A percentile compares a stretch with the other conserved stretches of the same genome.
Conservation (phyloP, 345 rosid genomes). For the Lenwebbia sp. region DNA sequence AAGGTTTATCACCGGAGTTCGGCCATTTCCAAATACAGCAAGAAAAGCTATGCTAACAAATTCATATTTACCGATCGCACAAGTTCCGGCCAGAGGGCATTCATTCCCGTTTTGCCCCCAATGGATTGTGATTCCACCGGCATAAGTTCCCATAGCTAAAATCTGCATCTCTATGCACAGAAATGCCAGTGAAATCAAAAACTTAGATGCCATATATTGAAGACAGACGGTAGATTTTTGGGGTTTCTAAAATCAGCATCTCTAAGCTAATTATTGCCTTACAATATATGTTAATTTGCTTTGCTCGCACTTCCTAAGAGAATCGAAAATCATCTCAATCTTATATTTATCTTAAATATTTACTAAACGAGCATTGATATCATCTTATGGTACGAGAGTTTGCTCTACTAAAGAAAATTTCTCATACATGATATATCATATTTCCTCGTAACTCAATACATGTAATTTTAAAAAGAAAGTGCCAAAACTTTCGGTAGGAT, state of each 20-base stretch:
- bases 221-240: not conserved
- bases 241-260: too few relatives aligned
- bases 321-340: not conserved
- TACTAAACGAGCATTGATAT: not conserved
- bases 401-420: not conserved
- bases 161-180: not conserved
- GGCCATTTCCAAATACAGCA: constrained; percentile 39
- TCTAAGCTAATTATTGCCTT: not conserved
- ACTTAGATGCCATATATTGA: too few relatives aligned
- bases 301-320: not conserved
- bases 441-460: not conserved
- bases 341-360: not conserved
- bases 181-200: too few relatives aligned
- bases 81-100: constrained; percentile 30
- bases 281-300: not conserved
- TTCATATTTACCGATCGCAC: constrained; percentile 32
- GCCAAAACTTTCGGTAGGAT: not conserved
- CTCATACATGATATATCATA: not conserved
- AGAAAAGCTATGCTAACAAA: constrained; percentile 51
- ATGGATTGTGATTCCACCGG: constrained; percentile 14
- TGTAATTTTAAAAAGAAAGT: not conserved
- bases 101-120: constrained; percentile 58
- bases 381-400: not conserved
- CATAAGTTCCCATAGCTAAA: not conserved
- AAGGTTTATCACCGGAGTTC: constrained; percentile 31